Conservation (phyloP, 106 monocot genomes). For the Apostasia shenzhenica region DNA sequence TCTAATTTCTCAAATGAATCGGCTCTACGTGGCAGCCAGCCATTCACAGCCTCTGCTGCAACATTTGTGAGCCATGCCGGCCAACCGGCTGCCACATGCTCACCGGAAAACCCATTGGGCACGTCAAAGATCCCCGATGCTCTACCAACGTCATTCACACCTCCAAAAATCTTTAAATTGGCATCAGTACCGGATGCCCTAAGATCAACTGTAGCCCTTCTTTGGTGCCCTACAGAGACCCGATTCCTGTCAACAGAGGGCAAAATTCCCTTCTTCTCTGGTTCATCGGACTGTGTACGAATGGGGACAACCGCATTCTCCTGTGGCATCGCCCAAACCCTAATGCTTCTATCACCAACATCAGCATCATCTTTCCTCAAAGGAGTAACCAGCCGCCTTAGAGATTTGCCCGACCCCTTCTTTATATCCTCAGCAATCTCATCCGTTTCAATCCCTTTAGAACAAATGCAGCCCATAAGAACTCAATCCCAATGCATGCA, state of each 20-base stretch:
- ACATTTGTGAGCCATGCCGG: slow-evolving; percentile 64
- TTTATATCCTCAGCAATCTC: slow-evolving; percentile 7
- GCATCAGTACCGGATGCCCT: neutral
- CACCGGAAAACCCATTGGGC: slow-evolving; percentile 43
- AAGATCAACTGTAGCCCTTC: slow-evolving; percentile 17
- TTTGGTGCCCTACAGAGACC: slow-evolving; percentile 1
- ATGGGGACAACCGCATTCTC: neutral
- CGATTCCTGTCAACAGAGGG: neutral
- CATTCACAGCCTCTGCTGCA: slow-evolving; percentile 56
- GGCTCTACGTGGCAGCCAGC: slow-evolving; percentile 61
- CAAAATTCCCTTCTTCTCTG: slow-evolving; percentile 8
- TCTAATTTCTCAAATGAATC: slow-evolving; percentile 67
- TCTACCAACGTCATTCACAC: neutral
- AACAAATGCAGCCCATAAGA: slow-evolving; percentile 40
- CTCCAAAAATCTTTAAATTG: neutral
- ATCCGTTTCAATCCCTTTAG: slow-evolving; percentile 16
- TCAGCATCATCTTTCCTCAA: slow-evolving; percentile 11
- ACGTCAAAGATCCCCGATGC: slow-evolving; percentile 9
- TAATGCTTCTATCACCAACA: neutral
- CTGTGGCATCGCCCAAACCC: slow-evolving; percentile 6
- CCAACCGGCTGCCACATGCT: slow-evolving; percentile 63
- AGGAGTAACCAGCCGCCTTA: slow-evolving; percentile 1
- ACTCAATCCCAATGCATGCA: neutral
- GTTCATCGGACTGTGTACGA: neutral
- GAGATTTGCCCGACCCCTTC: slow-evolving; percentile 10